Percentiles rank a stretch among this genome's conserved stretches.
phyloP scores from a whole-genome alignment of 2,329 filamentous ascomycete species.

The Arthrocladium fulminans region DNA sequence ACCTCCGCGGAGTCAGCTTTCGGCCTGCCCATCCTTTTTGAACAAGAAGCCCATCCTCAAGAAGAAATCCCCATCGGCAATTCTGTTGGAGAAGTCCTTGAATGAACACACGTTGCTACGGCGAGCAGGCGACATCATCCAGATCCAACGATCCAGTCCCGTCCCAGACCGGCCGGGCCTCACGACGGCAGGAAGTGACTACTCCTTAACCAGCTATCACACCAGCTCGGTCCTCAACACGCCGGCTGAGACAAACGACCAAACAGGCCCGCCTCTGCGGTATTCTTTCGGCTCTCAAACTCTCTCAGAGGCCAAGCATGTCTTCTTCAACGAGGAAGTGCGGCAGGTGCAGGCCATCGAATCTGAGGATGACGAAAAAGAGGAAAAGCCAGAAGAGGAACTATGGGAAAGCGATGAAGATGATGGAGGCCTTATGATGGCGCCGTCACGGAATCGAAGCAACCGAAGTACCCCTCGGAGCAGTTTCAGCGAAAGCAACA shows the following conservation, averaged over 20 bases:
- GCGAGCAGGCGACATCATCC: conserved; percentile 76
- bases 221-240: conserved; percentile 44
- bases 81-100: conserved; percentile 82
- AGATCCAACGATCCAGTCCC: conserved; percentile 63
- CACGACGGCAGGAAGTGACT: conserved; percentile 59
- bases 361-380: conserved; percentile 67
- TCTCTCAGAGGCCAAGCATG: conserved; percentile 63
- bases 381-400: conserved; percentile 44
- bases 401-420: conserved; percentile 49
- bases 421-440: conserved; percentile 76
- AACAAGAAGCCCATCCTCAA: conserved; percentile 87
- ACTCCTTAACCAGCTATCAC: conserved; percentile 51
- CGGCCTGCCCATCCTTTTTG: conserved; percentile 58
- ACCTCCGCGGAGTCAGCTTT: conserved; percentile 47
- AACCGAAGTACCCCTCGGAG: conserved; percentile 46
- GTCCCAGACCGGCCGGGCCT: conserved; percentile 47
- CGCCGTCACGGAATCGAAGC: conserved; percentile 46
- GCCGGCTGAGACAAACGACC: conserved; percentile 35
- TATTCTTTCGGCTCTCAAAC: conserved; percentile 57
- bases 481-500: conserved; percentile 56
- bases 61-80: conserved; percentile 91
- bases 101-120: conserved; percentile 83
- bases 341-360: conserved; percentile 94
- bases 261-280: conserved; percentile 36
- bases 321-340: conserved; percentile 94